These are phyloP conservation scores for Cerrena zonata DNA, from an alignment of 1,284 basidiomycete species.

Conservation along the genomic window DNA sequence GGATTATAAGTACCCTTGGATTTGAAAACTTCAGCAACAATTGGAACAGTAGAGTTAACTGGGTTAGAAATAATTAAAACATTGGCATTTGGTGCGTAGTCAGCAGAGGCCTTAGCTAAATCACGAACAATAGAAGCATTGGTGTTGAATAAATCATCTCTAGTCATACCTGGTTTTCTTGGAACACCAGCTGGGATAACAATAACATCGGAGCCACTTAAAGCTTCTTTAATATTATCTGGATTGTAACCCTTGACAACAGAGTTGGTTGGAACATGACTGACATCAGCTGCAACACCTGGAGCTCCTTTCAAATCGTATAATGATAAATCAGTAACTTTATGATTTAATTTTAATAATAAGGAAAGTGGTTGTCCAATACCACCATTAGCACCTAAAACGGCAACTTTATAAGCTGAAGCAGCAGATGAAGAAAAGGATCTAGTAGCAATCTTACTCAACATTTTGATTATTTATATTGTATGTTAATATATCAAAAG, in stretches of 20 bases:
- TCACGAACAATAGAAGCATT: conserved; percentile 96
- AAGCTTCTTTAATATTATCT: conserved; percentile 76
- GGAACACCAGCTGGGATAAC: conserved; percentile 97
- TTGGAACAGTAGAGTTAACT: conserved; percentile 96
- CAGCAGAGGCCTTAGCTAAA: conserved; percentile 85
- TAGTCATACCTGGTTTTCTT: conserved; percentile 84
- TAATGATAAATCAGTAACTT: conserved; percentile 73
- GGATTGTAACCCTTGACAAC: conserved; percentile 74
- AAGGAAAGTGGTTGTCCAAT: conserved; percentile 92
- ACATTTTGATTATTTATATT: too few species aligned
- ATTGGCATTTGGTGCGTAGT: conserved; percentile 82
- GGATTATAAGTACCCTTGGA: conserved; percentile 87
- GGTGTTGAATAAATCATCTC: too few species aligned
- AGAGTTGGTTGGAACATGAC: conserved; percentile 78
- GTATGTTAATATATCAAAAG: too few species aligned
- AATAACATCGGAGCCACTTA: conserved; percentile 83
- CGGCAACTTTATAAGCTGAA: too few species aligned
- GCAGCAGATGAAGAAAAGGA: too few species aligned
- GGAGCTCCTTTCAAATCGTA: conserved; percentile 97
- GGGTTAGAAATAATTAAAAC: conserved; percentile 95
- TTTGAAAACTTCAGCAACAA: conserved; percentile 93
- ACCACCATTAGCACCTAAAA: too few species aligned
- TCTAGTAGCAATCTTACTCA: too few species aligned
- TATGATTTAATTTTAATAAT: conserved; percentile 80
- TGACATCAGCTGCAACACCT: conserved; percentile 91